These are phyloP conservation scores for Dryas alaskensis DNA, from an alignment of 306 rosid species.

Conservation along the genomic window DNA sequence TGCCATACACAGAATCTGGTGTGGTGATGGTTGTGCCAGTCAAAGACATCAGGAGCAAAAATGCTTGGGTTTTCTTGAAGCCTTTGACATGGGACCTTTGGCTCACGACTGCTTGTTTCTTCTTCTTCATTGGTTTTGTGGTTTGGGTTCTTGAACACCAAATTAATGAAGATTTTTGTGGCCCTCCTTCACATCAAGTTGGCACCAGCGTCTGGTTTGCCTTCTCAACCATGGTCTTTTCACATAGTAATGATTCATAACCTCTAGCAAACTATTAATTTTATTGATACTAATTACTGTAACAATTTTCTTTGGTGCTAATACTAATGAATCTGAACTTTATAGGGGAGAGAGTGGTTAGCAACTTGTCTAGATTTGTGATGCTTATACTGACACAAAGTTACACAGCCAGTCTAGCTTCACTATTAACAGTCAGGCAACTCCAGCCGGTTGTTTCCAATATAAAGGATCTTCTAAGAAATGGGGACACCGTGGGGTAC, in stretches of 20 bases:
- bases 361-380: constrained; percentile 54
- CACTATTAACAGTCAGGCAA: constrained; percentile 54
- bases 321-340: no score
- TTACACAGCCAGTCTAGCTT: constrained; percentile 69
- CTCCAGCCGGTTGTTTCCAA: constrained; percentile 46
- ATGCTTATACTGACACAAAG: constrained; percentile 59
- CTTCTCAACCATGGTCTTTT: constrained; percentile 64
- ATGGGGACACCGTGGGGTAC: constrained; percentile 47
- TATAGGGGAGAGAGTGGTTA: constrained; percentile 50
- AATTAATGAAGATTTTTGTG: constrained; percentile 52
- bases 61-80: constrained; percentile 60
- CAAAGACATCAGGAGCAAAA: constrained; percentile 29
- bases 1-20: constrained; percentile 66
- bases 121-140: constrained; percentile 57
- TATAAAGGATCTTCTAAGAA: constrained; percentile 29
- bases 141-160: constrained; percentile 67
- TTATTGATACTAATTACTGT: no score
- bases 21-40: constrained; percentile 59
- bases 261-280: not conserved
- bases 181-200: constrained; percentile 47
- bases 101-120: constrained; percentile 46
- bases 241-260: constrained; percentile 45
- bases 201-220: constrained; percentile 68
- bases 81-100: constrained; percentile 64
- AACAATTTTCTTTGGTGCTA: no score